Base-by-base conservation (phyloP, 768 basidiomycete species). In the Panaeolus papilionaceus region DNA sequence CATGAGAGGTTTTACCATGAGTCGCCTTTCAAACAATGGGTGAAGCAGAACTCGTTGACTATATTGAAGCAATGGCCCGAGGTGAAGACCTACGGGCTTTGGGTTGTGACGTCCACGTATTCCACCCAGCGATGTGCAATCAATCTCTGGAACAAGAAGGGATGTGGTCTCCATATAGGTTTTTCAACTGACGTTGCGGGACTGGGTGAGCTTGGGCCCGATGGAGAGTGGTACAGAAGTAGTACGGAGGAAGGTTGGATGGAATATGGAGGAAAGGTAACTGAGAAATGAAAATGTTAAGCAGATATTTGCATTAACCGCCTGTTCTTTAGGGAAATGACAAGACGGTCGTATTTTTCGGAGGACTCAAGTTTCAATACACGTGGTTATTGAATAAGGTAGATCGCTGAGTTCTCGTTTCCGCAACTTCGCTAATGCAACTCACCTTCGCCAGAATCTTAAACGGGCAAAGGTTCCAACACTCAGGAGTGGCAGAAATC, bases 71-170 rank as follows among this genome's bases (percentile, higher is more conserved):
- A 63, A 10, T 71, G 70, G 66, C 70, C 70, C 10, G 73, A 75
- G 54, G 70, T 73, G 18, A 72, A 71, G 44, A 62, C 70, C 0
- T 67, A 74, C 26, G 71, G 70, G 1, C 38, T 75, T 18, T 75
- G 74, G 74, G 64, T 75, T 23, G 64, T 75, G 33, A 73, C 74
- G 8, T 75, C 74, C 12, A 71, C 70, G 18, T 70, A 67, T 68
- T 42, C 72, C 1, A 70, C 73, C 16, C 67, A 72, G 47, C 68
- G 70, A 51, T 73, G 72, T 20, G 70, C 71, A 3, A 72, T 75
- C 38, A 73, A 72, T 20, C 66, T 75, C 73, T 75, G 74, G 73
- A 65, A 63, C 14, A 62, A 51, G 28, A 65, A 65, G 62, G 67
- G 68, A 20, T 51, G 63, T 51, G 65, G 63, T 18, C 51, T 74